Evolutionary conservation across 352 stramenopile species (phyloP).

Genomic region (Poterioochromonas sp.): DNA sequence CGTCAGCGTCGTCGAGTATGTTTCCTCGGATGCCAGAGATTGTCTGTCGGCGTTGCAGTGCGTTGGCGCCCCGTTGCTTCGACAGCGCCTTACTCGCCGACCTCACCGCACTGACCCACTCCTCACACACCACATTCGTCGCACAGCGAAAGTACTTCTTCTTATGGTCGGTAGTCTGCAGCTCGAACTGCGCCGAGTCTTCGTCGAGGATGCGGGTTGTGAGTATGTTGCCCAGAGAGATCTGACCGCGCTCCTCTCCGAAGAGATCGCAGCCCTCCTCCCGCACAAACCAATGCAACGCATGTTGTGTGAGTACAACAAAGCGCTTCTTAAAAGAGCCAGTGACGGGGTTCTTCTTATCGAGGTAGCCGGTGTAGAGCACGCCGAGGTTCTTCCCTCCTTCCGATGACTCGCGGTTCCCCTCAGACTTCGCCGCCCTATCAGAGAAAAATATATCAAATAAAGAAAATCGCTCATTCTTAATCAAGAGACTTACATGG

Average conservation of each 20-base stretch:
- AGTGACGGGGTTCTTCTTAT: conserved; percentile 14
- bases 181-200: not conserved
- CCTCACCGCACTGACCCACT: conserved; percentile 24
- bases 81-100: not conserved
- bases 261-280: conserved; percentile 33
- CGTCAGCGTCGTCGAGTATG: not conserved
- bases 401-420: too few relatives aligned
- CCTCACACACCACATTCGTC: not conserved
- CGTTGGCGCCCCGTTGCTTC: not conserved
- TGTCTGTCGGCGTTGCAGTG: not conserved
- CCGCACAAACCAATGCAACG: conserved; percentile 23
- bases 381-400: not conserved
- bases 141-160: not conserved
- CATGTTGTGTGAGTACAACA: conserved; percentile 19
- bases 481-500: too few relatives aligned
- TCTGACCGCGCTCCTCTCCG: conserved; percentile 31
- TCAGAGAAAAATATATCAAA: too few relatives aligned
- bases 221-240: conserved; percentile 23
- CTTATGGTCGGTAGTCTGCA: not conserved
- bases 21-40: not conserved
- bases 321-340: conserved; percentile 1
- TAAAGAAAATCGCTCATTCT: too few relatives aligned
- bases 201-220: conserved; percentile 21
- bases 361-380: conserved; percentile 17
- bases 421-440: too few relatives aligned